Conservation (phyloP, 2,329 filamentous ascomycete species). For the Metarhizium humberi region DNA sequence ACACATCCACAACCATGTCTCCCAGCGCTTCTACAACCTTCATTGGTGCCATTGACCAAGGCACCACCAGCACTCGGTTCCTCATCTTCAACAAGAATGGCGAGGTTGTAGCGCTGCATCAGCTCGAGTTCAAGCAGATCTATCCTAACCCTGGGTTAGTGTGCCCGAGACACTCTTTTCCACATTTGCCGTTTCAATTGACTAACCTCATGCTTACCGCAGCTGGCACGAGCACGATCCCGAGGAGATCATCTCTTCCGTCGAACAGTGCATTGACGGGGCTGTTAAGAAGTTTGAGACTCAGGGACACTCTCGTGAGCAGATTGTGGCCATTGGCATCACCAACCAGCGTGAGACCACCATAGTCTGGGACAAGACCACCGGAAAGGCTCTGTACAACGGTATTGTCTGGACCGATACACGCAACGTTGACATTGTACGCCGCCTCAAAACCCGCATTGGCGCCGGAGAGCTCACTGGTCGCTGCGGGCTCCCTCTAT, state of each 20-base stretch:
- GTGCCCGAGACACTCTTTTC: constrained; percentile 14
- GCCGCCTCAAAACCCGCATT: constrained; percentile 57
- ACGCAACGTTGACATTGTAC: constrained; percentile 61
- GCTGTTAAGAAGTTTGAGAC: constrained; percentile 60
- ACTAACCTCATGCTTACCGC: constrained; percentile 5
- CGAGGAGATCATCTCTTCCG: constrained; percentile 61
- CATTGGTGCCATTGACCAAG: constrained; percentile 71
- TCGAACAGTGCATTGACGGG: constrained; percentile 66
- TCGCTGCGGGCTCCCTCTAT: constrained; percentile 68
- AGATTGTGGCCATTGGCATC: constrained; percentile 69
- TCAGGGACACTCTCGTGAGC: constrained; percentile 54
- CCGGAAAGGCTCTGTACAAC: constrained; percentile 68
- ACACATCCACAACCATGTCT: constrained; percentile 20
- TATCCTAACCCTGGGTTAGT: constrained; percentile 64
- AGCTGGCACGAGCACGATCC: constrained; percentile 86
- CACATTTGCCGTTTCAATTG: not conserved
- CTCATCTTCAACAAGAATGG: constrained; percentile 67
- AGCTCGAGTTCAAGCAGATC: constrained; percentile 66
- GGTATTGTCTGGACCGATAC: constrained; percentile 83
- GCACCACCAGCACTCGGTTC: constrained; percentile 70
- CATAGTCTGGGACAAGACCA: constrained; percentile 68
- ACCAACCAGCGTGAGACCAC: constrained; percentile 81
- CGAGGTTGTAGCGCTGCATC: constrained; percentile 61
- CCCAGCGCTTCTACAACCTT: constrained; percentile 31
- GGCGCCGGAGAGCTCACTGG: constrained; percentile 58